Percentiles rank a stretch among this genome's conserved stretches.
Evolutionary conservation across 176 grass and related monocot genomes (phyloP).

Genomic region (Stipa capillata): DNA sequence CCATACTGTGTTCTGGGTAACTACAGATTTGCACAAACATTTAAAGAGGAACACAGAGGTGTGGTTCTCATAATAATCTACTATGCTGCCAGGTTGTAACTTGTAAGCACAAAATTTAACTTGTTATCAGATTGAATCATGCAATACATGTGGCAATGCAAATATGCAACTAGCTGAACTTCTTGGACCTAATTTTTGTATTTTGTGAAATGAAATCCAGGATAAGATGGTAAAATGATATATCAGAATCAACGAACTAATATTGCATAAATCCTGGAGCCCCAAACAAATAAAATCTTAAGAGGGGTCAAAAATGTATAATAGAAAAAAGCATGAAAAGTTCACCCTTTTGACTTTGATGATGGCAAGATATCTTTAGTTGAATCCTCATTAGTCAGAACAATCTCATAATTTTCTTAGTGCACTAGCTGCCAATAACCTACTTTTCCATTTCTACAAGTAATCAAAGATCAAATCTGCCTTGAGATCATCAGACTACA

Average conservation of each 20-base stretch:
- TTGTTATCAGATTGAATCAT: background rate
- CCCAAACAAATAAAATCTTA: background rate
- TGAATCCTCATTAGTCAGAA: background rate
- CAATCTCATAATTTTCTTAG: background rate
- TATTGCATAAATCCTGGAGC: background rate
- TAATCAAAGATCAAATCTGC: background rate
- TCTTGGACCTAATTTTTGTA: background rate
- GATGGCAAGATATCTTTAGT: background rate
- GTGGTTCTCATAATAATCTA: background rate
- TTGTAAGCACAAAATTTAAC: background rate
- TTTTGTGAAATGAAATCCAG: background rate
- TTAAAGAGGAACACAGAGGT: background rate
- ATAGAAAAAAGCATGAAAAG: background rate
- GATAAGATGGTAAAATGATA: background rate
- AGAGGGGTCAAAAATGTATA: background rate
- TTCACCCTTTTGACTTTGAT: background rate
- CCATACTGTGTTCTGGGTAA: background rate
- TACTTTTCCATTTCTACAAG: background rate
- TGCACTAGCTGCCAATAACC: background rate
- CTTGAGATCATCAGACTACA: background rate
- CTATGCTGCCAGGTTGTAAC: background rate
- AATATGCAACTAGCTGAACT: background rate
- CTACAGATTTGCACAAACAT: background rate
- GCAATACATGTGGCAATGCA: background rate
- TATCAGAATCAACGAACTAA: conserved; percentile 3